Conservation (phyloP, 2,329 filamentous ascomycete species). For the Pestalotiopsis sp. region DNA sequence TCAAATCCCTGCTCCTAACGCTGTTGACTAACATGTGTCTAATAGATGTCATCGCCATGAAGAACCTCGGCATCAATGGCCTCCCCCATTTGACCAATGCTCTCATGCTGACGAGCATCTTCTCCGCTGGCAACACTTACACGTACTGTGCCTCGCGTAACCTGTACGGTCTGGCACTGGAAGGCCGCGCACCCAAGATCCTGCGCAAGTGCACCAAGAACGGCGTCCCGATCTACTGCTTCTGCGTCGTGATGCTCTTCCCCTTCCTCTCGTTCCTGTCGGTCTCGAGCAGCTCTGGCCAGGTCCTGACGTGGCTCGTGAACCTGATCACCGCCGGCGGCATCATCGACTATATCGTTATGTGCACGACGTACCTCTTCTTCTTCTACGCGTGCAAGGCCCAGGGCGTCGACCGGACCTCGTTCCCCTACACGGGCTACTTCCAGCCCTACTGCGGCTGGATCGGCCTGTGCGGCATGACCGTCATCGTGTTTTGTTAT, state of each 20-base stretch:
- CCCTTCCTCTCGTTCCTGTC: constrained; percentile 61
- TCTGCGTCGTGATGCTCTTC: constrained; percentile 57
- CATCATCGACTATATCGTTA: constrained; percentile 21
- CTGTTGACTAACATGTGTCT: neutral
- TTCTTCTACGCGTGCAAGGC: constrained; percentile 55
- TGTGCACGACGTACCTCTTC: constrained; percentile 51
- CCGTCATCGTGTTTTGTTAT: constrained; percentile 46
- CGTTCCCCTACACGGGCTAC: constrained; percentile 57
- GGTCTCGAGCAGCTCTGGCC: constrained; percentile 20
- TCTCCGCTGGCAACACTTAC: constrained; percentile 61
- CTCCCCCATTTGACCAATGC: constrained; percentile 62
- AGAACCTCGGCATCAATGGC: constrained; percentile 48
- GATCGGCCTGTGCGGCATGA: constrained; percentile 39
- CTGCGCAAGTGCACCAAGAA: constrained; percentile 52
- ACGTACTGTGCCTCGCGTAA: constrained; percentile 61
- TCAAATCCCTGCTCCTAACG: neutral
- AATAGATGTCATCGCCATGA: constrained; percentile 52
- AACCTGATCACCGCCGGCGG: constrained; percentile 20
- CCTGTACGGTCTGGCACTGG: constrained; percentile 57
- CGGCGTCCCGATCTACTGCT: constrained; percentile 65
- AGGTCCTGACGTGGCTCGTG: constrained; percentile 17
- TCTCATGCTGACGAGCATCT: constrained; percentile 57
- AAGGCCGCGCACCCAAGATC: constrained; percentile 52
- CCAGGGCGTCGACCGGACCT: constrained; percentile 50
- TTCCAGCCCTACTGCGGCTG: constrained; percentile 60